These are phyloP conservation scores for Tylopilus subfusipes DNA, from an alignment of 768 basidiomycete species.

Conservation along the genomic window DNA sequence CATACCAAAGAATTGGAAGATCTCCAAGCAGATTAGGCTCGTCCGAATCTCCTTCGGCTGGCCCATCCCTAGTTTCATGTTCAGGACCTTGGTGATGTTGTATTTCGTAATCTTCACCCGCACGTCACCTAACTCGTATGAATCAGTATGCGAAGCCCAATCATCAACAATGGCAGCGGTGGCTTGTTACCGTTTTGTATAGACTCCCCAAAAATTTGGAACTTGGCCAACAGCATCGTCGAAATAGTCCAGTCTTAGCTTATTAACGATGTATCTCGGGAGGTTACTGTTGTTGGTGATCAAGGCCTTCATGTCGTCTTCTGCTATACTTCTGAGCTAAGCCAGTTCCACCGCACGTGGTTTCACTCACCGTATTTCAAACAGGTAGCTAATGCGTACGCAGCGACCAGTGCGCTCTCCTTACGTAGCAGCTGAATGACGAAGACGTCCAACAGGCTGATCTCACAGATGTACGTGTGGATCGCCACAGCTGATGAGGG, in stretches of 20 bases:
- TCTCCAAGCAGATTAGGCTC: slow-evolving; percentile 20
- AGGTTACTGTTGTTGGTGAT: background rate
- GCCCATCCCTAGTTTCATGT: slow-evolving; percentile 11
- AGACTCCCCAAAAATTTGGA: slow-evolving; percentile 1
- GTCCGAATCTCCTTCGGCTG: slow-evolving; percentile 14
- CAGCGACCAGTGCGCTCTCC: too few species aligned
- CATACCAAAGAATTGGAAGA: slow-evolving; percentile 18
- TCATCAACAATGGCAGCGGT: too few species aligned
- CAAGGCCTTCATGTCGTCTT: too few species aligned
- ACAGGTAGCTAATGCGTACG: too few species aligned
- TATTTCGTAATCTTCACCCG: slow-evolving; percentile 2
- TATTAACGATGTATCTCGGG: slow-evolving; percentile 1
- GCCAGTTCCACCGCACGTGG: too few species aligned
- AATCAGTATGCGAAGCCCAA: too few species aligned
- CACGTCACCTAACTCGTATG: background rate
- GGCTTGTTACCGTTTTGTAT: slow-evolving; percentile 3
- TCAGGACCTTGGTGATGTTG: slow-evolving; percentile 13
- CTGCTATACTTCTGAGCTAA: too few species aligned
- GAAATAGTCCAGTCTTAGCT: slow-evolving; percentile 5
- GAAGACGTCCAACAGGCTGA: too few species aligned
- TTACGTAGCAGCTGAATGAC: too few species aligned
- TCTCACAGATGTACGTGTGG: too few species aligned
- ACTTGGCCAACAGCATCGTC: slow-evolving; percentile 1
- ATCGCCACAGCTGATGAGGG: too few species aligned
- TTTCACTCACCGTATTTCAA: too few species aligned